Percentiles rank a stretch among this genome's conserved stretches.
Conservation (phyloP, 2,329 filamentous ascomycete genomes). For the Epichloe amarillans region DNA sequence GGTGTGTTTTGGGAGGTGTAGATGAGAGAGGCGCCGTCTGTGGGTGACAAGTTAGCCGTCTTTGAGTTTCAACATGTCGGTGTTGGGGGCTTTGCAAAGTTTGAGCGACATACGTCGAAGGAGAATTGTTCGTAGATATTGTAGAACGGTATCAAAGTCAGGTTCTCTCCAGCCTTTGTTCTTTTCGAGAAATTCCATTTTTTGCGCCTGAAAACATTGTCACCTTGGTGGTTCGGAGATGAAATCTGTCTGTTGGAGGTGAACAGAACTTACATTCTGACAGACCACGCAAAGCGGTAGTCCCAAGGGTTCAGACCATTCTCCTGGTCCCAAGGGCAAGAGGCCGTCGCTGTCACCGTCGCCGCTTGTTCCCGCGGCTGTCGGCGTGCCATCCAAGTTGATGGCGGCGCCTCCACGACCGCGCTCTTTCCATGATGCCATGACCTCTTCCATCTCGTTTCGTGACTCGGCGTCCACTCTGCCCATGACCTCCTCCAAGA, state of each 20-base stretch:
- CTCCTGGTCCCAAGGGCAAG: constrained; percentile 71
- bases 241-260: background rate
- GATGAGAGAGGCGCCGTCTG: constrained; percentile 73
- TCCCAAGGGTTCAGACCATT: constrained; percentile 84
- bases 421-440: constrained; percentile 65
- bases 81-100: background rate
- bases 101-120: constrained; percentile 58
- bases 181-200: constrained; percentile 81
- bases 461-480: constrained; percentile 65
- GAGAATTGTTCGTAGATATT: constrained; percentile 80
- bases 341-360: constrained; percentile 57
- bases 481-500: constrained; percentile 64
- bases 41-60: background rate
- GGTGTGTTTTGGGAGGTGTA: constrained; percentile 68
- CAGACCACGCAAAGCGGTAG: constrained; percentile 89
- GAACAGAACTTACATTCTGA: constrained; percentile 58
- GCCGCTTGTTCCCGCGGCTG: constrained; percentile 35
- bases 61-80: too few species aligned
- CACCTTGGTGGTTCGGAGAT: background rate
- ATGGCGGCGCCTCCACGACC: constrained; percentile 51
- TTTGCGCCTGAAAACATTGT: constrained; percentile 45
- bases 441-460: constrained; percentile 74
- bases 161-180: constrained; percentile 91
- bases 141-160: constrained; percentile 89
- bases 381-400: constrained; percentile 47